A percentile compares a stretch with the other conserved stretches of the same genome.
Conservation (phyloP, 2,329 filamentous ascomycete genomes). For the Exophiala mesophila region DNA sequence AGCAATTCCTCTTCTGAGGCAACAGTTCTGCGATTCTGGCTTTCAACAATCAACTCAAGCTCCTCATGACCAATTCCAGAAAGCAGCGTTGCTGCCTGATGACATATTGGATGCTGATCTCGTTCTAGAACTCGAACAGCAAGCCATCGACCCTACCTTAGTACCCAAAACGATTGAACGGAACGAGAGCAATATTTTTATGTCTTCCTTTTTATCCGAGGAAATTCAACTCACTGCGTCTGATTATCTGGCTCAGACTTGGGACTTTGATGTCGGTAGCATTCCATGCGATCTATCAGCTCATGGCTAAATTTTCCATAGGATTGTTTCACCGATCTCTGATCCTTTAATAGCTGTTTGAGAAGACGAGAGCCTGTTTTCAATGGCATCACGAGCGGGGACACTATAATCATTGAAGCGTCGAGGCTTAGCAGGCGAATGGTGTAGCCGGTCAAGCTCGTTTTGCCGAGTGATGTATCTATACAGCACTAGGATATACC, state of each 20-base stretch:
- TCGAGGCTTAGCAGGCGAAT: too few relatives aligned
- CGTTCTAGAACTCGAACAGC: neutral
- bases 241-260: neutral
- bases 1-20: slow-evolving; percentile 3
- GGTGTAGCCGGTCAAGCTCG: too few relatives aligned
- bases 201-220: neutral
- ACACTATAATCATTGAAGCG: too few relatives aligned
- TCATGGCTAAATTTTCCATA: neutral
- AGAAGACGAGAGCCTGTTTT: too few relatives aligned
- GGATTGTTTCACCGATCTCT: slow-evolving; percentile 1
- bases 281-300: neutral
- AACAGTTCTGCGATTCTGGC: neutral
- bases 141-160: slow-evolving; percentile 1
- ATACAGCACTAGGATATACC: too few relatives aligned
- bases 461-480: too few relatives aligned
- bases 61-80: neutral
- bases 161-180: neutral
- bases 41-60: neutral
- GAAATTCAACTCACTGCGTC: slow-evolving; percentile 1
- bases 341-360: too few relatives aligned
- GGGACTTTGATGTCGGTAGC: neutral
- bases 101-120: neutral
- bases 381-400: too few relatives aligned
- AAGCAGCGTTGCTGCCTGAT: neutral
- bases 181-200: neutral